Conservation (phyloP, 768 basidiomycete genomes). For the Lentinula boryana region DNA sequence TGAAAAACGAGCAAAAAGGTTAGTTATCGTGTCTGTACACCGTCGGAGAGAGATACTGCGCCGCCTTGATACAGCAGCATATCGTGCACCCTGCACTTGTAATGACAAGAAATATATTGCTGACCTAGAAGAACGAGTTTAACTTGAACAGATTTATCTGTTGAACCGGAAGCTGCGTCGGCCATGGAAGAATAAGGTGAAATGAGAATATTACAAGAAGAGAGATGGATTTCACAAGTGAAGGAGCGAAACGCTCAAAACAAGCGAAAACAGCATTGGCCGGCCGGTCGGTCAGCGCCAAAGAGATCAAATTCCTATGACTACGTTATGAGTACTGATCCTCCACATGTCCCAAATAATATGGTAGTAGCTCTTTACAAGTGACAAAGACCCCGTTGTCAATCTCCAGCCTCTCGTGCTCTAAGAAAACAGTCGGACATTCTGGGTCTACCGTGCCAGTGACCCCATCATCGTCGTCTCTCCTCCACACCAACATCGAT, state of each 20-base stretch:
- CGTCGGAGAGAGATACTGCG: background rate
- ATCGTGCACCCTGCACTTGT: background rate
- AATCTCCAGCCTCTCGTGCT: constrained; percentile 25
- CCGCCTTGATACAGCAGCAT: background rate
- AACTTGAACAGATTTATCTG: constrained; percentile 92
- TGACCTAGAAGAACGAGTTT: constrained; percentile 94
- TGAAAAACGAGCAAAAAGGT: constrained; percentile 22
- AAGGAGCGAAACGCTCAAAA: background rate
- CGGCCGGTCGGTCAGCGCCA: background rate
- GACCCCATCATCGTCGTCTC: background rate
- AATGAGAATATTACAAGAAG: constrained; percentile 9
- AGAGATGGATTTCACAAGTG: background rate
- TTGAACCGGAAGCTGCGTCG: constrained; percentile 66
- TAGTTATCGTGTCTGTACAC: constrained; percentile 3
- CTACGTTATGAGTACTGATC: too few species aligned
- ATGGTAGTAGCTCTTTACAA: constrained; percentile 35
- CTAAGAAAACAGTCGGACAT: constrained; percentile 32
- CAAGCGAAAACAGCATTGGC: background rate
- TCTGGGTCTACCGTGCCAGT: constrained; percentile 5
- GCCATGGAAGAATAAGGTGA: constrained; percentile 44
- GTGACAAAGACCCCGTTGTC: constrained; percentile 37
- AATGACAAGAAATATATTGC: constrained; percentile 17
- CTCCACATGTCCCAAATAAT: constrained; percentile 18
- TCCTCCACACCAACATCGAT: background rate
- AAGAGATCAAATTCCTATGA: too few species aligned